phyloP scores from a whole-genome alignment of 2,329 filamentous ascomycete species.

The Monilinia fructicola region DNA sequence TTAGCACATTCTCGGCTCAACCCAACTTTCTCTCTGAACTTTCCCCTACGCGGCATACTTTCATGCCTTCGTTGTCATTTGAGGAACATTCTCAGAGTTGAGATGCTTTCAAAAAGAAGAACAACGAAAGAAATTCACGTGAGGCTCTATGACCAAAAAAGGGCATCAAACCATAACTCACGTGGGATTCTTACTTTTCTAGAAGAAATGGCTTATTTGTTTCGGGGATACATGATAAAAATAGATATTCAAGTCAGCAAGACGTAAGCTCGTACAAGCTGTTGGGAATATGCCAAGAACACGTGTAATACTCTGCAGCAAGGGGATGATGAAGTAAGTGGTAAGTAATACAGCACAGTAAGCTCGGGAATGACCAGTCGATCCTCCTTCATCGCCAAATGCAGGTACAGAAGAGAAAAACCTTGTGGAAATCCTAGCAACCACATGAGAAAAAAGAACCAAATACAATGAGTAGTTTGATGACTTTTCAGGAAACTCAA shows the following conservation, averaged over 20 bases:
- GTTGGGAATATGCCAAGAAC: conserved; percentile 6
- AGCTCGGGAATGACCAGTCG: conserved; percentile 14
- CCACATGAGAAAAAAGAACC: neutral
- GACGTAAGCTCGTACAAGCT: conserved; percentile 9
- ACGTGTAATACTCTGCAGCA: neutral
- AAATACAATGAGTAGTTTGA: neutral
- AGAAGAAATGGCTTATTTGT: neutral
- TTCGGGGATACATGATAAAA: neutral
- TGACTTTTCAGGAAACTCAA: conserved; percentile 1
- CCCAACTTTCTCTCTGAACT: neutral
- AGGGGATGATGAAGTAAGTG: neutral
- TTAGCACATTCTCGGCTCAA: neutral
- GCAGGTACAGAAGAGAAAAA: conserved; percentile 14
- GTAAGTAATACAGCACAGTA: conserved; percentile 3
- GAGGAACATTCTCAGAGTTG: neutral
- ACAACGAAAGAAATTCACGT: neutral
- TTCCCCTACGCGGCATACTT: neutral
- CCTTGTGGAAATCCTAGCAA: neutral
- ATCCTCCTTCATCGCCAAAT: conserved; percentile 21
- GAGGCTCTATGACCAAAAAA: neutral
- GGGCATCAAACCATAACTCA: no score
- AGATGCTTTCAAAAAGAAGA: neutral
- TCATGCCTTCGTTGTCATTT: neutral
- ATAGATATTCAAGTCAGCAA: conserved; percentile 4
- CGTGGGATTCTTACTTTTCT: neutral